Conservation (phyloP, 2,329 filamentous ascomycete genomes). For the Cytospora piceicola region DNA sequence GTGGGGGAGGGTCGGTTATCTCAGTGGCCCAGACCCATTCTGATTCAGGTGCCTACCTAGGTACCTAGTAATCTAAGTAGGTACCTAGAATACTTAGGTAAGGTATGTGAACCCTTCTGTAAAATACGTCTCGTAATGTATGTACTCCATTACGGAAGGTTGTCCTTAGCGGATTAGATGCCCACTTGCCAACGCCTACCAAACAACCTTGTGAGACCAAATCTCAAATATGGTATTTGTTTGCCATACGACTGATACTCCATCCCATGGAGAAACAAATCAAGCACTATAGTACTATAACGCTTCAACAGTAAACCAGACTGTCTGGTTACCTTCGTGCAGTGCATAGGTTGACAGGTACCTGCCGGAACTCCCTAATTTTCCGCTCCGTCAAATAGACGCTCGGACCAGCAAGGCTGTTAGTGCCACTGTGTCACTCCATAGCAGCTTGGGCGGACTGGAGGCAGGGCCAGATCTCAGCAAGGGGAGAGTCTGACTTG, state of each 20-base stretch:
- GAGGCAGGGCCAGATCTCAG: constrained; percentile 31
- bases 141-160: background rate
- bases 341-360: background rate
- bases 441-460: constrained; percentile 13
- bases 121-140: background rate
- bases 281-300: background rate
- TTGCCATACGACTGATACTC: too few species aligned
- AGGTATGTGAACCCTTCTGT: too few species aligned
- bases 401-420: constrained; percentile 14
- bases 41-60: background rate
- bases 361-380: constrained; percentile 23
- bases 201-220: too few species aligned
- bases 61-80: background rate
- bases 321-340: background rate
- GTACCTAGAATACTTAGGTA: too few species aligned
- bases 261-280: too few species aligned
- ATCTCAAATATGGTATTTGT: too few species aligned
- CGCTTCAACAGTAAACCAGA: background rate
- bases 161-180: background rate
- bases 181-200: background rate
- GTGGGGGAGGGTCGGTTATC: background rate
- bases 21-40: background rate
- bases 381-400: constrained; percentile 21
- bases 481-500: constrained; percentile 6
- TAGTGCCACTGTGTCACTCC: constrained; percentile 30